Evolutionary conservation across 2,329 filamentous ascomycete species (phyloP), one percentile per base, ranked within the genome.

Genomic region (Pezicula radicicola): DNA sequence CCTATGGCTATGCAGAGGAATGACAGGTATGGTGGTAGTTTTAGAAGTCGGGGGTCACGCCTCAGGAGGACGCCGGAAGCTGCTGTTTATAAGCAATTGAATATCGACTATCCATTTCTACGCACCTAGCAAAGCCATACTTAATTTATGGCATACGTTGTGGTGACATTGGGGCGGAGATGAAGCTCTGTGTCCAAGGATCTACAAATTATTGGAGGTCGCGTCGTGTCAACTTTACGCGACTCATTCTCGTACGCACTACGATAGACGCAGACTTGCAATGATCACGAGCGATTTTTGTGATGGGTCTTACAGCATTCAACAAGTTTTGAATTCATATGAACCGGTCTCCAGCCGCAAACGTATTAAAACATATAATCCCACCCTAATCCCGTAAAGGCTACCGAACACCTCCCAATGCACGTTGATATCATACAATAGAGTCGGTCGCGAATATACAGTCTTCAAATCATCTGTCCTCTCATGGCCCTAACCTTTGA

Each of bases 1-100:
- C 94, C 94, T 63, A 96, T 81, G 46, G 93, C 63, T 62, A 97
- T 84, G 71, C 89, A 95, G 39, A 96, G 75, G 48, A 91, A 79
- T 33, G 93, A 97, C 33, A 97, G 75, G 73, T 95, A 93, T 13
- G 91, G 90, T 39, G 93, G 92, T 16, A 96, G 73, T 72, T 89
- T 89, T 58, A 94, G 82, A 52, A 96, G 76, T 59, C 89, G 83
- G 63, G 89, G 88, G 70, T 96, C 89, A 70, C 84, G 85, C 66
- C 91, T 87, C 66, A 96, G 76, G 62, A 81, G 81, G 62, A 89
- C 72, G 57, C 85, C 76, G 63, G 86, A 73, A 62, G 76, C 75
- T 73, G 28, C 15, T 5, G 39, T 12, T 42, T 44, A 48, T 37
- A 12, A 36, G 44, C n/a, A 35, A 28, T 46, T 21, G 40, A 42